Base-by-base conservation (phyloP, 495 filamentous ascomycete species). In the Xylaria telfairii region DNA sequence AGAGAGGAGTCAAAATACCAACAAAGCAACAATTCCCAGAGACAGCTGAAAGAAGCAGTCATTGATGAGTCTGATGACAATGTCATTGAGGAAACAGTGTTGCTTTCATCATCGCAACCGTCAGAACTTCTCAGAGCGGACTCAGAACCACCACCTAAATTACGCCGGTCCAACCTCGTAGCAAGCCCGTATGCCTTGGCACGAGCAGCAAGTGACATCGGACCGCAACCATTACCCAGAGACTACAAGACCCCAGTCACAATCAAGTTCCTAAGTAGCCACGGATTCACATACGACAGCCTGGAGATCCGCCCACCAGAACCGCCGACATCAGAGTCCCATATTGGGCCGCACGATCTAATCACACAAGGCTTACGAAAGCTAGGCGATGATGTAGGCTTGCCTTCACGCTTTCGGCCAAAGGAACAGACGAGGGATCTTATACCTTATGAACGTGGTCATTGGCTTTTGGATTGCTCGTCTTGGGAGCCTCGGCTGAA, bases 391-490 rank as follows among this genome's bases (percentile, higher is more conserved):
- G 85, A 89, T 10, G 84, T 91, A 47, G 80, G 84, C 7, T 82
- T 87, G 4, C 12, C 72, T 0, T 79, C 76, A 4, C 85, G 84
- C 0, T 92, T 85, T 75, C 81, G 73, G n/a, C 90, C 90, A 2
- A 62, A 68, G n/a, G 68, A 70, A 0, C 83, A 88, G 75, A 76
- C 78, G 4, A 86, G 92, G 6, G 72, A 74, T 0, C 80, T 92
- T 0, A 80, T 85, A 10, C 77, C 77, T 0, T 82, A 88, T 19
- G 92, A 95, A 74, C 81, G 92, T 37, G 92, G 92, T 21, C 86
- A 91, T 76, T 95, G 92, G 92, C 75, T 79, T 15, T 57, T 94
- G 2, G 83, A 84, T 26, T 84, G 88, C 66, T 71, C 76, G 6
- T 70, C 79, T 13, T 89, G 86, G 87, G 72, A 77, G 7, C 37